Percentiles rank a stretch among this genome's conserved stretches.
phyloP scores from a whole-genome alignment of 2,329 filamentous ascomycete species.

The Tolypocladium cylindrosporum region DNA sequence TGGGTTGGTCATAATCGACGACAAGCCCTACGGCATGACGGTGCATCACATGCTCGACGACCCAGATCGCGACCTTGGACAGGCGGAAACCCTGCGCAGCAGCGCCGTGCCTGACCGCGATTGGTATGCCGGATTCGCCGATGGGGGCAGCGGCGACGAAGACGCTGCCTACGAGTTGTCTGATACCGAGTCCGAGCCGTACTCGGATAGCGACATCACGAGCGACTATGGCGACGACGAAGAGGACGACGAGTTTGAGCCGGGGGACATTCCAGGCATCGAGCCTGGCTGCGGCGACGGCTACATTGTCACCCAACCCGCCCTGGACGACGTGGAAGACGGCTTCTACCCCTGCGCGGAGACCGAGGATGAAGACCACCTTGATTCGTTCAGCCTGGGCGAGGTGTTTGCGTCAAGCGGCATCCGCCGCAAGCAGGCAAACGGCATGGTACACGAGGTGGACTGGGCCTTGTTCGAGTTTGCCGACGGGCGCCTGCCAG shows the following conservation, averaged over 20 bases:
- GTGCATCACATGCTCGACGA: conserved; percentile 94
- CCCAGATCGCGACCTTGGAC: conserved; percentile 35
- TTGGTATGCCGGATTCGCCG: conserved; percentile 32
- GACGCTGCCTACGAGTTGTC: conserved; percentile 53
- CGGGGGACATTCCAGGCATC: conserved; percentile 70
- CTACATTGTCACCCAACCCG: conserved; percentile 82
- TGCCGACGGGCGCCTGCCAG: conserved; percentile 57
- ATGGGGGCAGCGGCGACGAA: conserved; percentile 36
- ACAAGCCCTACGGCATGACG: conserved; percentile 83
- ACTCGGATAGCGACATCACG: conserved; percentile 40
- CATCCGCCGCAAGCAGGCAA: conserved; percentile 63
- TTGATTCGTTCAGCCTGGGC: conserved; percentile 71
- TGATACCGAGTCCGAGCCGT: conserved; percentile 47
- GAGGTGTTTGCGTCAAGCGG: conserved; percentile 85
- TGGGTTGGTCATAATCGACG: conserved; percentile 76
- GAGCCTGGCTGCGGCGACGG: conserved; percentile 64
- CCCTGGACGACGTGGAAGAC: conserved; percentile 74
- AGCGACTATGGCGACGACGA: conserved; percentile 43
- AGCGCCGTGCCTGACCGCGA: conserved; percentile 28
- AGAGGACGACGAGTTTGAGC: conserved; percentile 46
- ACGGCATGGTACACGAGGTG: conserved; percentile 76
- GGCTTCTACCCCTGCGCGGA: conserved; percentile 71
- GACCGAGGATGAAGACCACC: conserved; percentile 68
- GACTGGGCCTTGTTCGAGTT: conserved; percentile 93
- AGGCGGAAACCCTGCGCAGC: conserved; percentile 20